Percentiles rank a stretch among this genome's conserved stretches.
These are phyloP conservation scores for Solanum pennellii DNA, from an alignment of 257 asterid genomes.

Conservation along the genomic window DNA sequence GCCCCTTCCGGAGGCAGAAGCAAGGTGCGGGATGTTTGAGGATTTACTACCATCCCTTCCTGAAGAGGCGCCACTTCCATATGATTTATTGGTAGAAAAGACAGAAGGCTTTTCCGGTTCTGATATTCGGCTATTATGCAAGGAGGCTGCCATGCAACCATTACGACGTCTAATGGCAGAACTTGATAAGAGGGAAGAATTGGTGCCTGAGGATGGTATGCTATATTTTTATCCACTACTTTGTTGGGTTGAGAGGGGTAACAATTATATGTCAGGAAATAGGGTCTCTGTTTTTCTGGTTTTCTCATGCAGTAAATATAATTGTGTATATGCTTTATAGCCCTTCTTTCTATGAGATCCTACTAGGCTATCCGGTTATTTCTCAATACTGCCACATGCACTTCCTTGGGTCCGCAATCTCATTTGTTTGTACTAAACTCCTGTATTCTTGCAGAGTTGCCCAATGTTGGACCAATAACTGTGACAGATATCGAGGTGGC, in stretches of 20 bases:
- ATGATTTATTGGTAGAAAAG: constrained; percentile 59
- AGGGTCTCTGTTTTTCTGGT: not conserved
- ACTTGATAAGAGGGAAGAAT: constrained; percentile 59
- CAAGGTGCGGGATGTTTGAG: constrained; percentile 86
- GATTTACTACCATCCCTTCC: constrained; percentile 50
- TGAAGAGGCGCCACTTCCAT: constrained; percentile 53
- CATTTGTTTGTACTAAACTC: not conserved
- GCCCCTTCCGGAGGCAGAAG: constrained; percentile 94
- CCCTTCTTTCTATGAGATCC: not conserved
- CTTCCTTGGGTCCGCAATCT: not conserved
- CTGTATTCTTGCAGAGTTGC: constrained; percentile 48
- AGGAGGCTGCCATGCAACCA: constrained; percentile 99
- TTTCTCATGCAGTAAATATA: not conserved
- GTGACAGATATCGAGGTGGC: constrained; percentile 67
- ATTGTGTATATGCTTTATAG: not conserved
- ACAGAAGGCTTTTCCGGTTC: constrained; percentile 89
- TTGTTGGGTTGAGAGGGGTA: not conserved
- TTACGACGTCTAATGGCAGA: constrained; percentile 63
- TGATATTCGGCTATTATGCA: constrained; percentile 82
- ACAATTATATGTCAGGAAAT: not conserved
- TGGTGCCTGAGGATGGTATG: constrained; percentile 81
- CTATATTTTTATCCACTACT: not conserved
- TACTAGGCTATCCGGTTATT: not conserved
- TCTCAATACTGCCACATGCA: not conserved
- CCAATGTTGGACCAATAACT: constrained; percentile 73